phyloP scores from a whole-genome alignment of 108 stramenopile genomes.

The Chaetoceros muelleri region DNA sequence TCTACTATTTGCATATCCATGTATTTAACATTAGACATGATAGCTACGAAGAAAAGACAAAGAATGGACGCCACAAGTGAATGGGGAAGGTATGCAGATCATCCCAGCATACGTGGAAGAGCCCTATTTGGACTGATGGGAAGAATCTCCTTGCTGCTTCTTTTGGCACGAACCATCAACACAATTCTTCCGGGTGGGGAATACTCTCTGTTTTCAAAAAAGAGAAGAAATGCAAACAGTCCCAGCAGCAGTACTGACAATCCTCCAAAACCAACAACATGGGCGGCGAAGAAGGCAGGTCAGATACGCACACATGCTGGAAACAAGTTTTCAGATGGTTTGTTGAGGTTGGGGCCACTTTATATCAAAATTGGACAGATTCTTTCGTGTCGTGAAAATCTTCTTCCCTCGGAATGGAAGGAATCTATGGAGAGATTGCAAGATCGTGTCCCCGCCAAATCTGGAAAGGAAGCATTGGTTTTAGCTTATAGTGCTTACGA shows the following conservation, averaged over 20 bases:
- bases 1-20: too few species aligned
- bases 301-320: conserved; percentile 28
- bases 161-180: not conserved
- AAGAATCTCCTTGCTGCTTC: conserved; percentile 5
- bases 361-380: conserved; percentile 93
- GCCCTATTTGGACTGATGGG: conserved; percentile 32
- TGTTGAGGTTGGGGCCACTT: conserved; percentile 75
- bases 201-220: not conserved
- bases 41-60: conserved; percentile 24
- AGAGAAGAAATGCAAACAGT: not conserved
- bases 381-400: conserved; percentile 74
- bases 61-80: conserved; percentile 61
- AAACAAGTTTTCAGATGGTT: conserved; percentile 41
- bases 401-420: conserved; percentile 82
- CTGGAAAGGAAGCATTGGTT: conserved; percentile 68
- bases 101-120: conserved; percentile 55
- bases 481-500: conserved; percentile 61
- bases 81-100: conserved; percentile 69
- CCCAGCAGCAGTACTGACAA: too few species aligned
- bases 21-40: not conserved
- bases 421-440: conserved; percentile 79
- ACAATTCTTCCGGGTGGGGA: conserved; percentile 1
- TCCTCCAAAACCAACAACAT: conserved; percentile 14
- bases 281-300: too few species aligned
- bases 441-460: conserved; percentile 83